These are phyloP conservation scores for Paraphoma sp. DNA, from an alignment of 2,329 filamentous ascomycete species.

Conservation along the genomic window DNA sequence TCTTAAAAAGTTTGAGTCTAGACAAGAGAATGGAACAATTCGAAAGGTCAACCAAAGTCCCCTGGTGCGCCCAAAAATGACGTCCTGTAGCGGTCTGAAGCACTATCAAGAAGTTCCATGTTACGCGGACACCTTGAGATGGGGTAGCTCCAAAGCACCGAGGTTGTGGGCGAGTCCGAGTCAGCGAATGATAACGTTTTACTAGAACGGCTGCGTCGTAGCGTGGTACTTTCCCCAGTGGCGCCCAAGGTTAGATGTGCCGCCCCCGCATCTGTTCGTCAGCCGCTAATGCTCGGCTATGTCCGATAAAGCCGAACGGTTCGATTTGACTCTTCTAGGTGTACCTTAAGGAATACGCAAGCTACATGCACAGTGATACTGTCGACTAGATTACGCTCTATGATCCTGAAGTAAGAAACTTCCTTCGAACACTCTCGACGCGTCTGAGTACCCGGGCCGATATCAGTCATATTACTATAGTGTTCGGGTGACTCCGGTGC, in stretches of 20 bases:
- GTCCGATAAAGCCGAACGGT: conserved; percentile 4
- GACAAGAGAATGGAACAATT: neutral
- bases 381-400: too few relatives aligned
- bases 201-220: neutral
- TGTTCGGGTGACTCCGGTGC: too few relatives aligned
- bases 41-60: neutral
- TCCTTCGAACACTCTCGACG: too few relatives aligned
- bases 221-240: neutral
- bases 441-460: too few relatives aligned
- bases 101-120: neutral
- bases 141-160: conserved; percentile 11
- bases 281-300: neutral
- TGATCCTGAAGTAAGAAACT: too few relatives aligned
- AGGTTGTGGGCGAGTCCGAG: conserved; percentile 14
- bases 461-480: too few relatives aligned
- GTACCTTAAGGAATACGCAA: too few relatives aligned
- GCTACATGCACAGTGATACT: too few relatives aligned
- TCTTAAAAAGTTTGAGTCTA: neutral
- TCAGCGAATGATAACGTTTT: conserved; percentile 13
- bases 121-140: neutral
- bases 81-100: neutral
- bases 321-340: too few relatives aligned
- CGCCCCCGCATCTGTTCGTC: too few relatives aligned
- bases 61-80: neutral
- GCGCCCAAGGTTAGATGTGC: too few relatives aligned